Base-by-base conservation (phyloP, 2,329 filamentous ascomycete species). In the Cylindrodendrum hubeiense region DNA sequence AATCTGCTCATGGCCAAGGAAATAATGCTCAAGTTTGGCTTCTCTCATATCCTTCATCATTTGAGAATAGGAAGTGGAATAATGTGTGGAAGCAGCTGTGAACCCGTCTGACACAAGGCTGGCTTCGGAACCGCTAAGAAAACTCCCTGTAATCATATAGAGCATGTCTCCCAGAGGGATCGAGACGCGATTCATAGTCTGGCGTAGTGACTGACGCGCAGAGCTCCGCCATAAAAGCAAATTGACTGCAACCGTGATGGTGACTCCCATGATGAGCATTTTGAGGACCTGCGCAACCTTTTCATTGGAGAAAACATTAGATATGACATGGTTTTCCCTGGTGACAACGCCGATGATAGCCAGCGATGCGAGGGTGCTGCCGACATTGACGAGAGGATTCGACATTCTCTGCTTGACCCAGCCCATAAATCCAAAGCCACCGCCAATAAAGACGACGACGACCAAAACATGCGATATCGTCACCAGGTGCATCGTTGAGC, bases 321-420 rank as follows among this genome's bases (percentile, higher is more conserved):
- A 89, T 74, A 97, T 92, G 0, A 98, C 90, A 1, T 94, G 90
- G 37, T 93, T 94, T 76, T 98, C 95, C 78, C 95, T 97, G 3
- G 95, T 97, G 65, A 98, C 83, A 34, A 97, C 89, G 1, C 93
- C 94, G 73, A 98, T 97, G 62, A 96, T 93, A 41, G 93, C 93
- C 56, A 98, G 89, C 13, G 93, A 95, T 2, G 95, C 90, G 63
- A 98, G 85, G 21, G 94, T 97, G 69, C 92, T 94, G 39, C 92
- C 93, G 19, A 95, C 91, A 72, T 94, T 95, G 68, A 96, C 93
- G 41, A 96, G 82, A 2, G 93, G 92, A 68, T 93, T 90, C 62
- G 91, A 90, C 68, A 93, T 85, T 67, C 85, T 89, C 76, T 95
- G 92, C 79, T 97, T 97, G 51, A 91, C 88, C 94, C 93, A 97